These are phyloP conservation scores for Corniculantispora saksenae DNA, from an alignment of 2,329 filamentous ascomycete genomes.

Conservation along the genomic window DNA sequence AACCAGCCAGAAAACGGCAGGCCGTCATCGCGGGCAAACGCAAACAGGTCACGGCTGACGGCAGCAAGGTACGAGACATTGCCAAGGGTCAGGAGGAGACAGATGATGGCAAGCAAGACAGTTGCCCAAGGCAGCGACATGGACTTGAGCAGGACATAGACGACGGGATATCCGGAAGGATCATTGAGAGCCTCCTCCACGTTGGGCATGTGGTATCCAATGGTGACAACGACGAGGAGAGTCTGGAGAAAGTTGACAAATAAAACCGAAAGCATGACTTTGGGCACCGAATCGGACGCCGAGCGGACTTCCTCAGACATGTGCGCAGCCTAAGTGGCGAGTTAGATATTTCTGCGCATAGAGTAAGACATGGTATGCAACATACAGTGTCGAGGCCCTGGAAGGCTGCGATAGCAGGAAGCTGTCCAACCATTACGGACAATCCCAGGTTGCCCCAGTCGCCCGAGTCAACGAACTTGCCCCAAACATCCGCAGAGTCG, in stretches of 20 bases:
- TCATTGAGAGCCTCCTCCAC: slow-evolving; percentile 11
- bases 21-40: slow-evolving; percentile 16
- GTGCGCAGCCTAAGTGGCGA: slow-evolving; percentile 18
- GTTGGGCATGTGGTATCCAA: slow-evolving; percentile 19
- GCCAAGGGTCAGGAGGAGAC: slow-evolving; percentile 12
- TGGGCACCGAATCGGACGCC: slow-evolving; percentile 19
- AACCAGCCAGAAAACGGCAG: slow-evolving; percentile 20
- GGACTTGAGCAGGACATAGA: slow-evolving; percentile 16
- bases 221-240: slow-evolving; percentile 11
- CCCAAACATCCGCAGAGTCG: slow-evolving; percentile 20
- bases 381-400: slow-evolving; percentile 20
- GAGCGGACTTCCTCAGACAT: slow-evolving; percentile 23
- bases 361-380: not conserved
- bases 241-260: slow-evolving; percentile 3
- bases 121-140: slow-evolving; percentile 15
- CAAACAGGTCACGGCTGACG: slow-evolving; percentile 16
- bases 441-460: slow-evolving; percentile 19
- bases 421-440: slow-evolving; percentile 22
- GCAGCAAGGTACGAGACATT: slow-evolving; percentile 18
- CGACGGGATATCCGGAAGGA: slow-evolving; percentile 9
- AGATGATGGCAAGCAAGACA: slow-evolving; percentile 12
- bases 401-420: slow-evolving; percentile 16
- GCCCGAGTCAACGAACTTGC: slow-evolving; percentile 16
- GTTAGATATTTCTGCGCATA: not conserved
- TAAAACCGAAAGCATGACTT: slow-evolving; percentile 12